Evolutionary conservation across 768 basidiomycete genomes (phyloP).

Genomic region (Termitomyces sp.): DNA sequence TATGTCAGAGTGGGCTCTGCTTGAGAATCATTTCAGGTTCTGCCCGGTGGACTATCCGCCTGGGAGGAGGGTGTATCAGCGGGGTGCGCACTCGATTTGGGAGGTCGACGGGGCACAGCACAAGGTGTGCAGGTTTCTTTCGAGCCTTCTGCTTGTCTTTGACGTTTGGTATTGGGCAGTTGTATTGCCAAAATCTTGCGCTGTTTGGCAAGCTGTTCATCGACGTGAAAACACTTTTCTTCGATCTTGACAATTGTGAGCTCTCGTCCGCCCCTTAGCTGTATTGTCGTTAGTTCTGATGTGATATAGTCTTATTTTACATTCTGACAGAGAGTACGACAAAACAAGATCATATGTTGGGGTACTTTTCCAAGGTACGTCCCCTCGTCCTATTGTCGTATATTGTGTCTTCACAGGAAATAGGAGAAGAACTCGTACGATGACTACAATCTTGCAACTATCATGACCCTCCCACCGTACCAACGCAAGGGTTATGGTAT

Average conservation of each 20-base stretch:
- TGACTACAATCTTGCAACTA: slow-evolving; percentile 96
- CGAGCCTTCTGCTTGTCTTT: background rate
- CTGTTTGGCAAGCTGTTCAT: slow-evolving; percentile 99
- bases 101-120: slow-evolving; percentile 89
- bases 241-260: slow-evolving; percentile 84
- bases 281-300: background rate
- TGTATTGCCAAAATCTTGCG: slow-evolving; percentile 95
- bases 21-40: slow-evolving; percentile 66
- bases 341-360: slow-evolving; percentile 75
- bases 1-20: slow-evolving; percentile 69
- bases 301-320: slow-evolving; percentile 76
- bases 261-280: background rate
- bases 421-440: slow-evolving; percentile 96
- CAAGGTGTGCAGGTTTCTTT: slow-evolving; percentile 50
- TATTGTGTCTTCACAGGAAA: background rate
- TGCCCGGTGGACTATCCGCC: slow-evolving; percentile 76
- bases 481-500: slow-evolving; percentile 90
- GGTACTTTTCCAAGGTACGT: slow-evolving; percentile 63
- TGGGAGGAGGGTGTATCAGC: slow-evolving; percentile 85
- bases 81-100: slow-evolving; percentile 89
- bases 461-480: slow-evolving; percentile 91
- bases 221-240: slow-evolving; percentile 94
- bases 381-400: background rate
- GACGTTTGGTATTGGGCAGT: slow-evolving; percentile 37
- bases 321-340: slow-evolving; percentile 83